Conservation (phyloP, 768 basidiomycete genomes). For the Gautieria morchelliformis region DNA sequence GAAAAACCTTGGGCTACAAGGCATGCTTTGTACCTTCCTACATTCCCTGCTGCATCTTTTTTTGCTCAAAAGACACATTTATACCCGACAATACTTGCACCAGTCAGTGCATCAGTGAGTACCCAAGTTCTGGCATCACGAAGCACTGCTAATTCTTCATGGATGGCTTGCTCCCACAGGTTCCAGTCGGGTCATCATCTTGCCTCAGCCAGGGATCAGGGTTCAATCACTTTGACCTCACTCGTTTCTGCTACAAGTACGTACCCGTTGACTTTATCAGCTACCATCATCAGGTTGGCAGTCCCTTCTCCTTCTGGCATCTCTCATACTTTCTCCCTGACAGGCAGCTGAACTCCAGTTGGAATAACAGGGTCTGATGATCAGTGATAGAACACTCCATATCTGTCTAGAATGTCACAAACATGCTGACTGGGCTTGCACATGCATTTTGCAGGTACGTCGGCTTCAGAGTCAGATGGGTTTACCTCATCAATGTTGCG, state of each 20-base stretch:
- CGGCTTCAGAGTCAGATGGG: neutral
- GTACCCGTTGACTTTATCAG: neutral
- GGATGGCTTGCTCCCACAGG: constrained; percentile 16
- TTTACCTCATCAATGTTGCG: neutral
- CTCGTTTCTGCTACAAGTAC: constrained; percentile 10
- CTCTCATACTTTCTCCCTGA: neutral
- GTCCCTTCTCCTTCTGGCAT: neutral
- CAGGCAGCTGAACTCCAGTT: too few relatives aligned
- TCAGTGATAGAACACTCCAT: too few relatives aligned
- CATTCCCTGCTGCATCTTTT: constrained; percentile 15
- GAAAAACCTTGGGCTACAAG: too few relatives aligned
- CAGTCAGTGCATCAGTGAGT: constrained; percentile 15
- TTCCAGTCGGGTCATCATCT: constrained; percentile 19
- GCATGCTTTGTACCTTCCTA: constrained; percentile 22
- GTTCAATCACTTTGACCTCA: constrained; percentile 8
- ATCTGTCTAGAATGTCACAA: neutral
- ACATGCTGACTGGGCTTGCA: constrained; percentile 4
- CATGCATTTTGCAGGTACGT: neutral
- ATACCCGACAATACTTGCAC: constrained; percentile 14
- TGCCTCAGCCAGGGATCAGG: constrained; percentile 13
- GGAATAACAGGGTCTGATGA: too few relatives aligned
- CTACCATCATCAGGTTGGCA: neutral
- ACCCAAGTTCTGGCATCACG: constrained; percentile 12
- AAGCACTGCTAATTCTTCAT: constrained; percentile 15
- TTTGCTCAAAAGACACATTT: constrained; percentile 22